phyloP scores from a whole-genome alignment of 352 stramenopile genomes.

The Globisporangium cylindrosporum region DNA sequence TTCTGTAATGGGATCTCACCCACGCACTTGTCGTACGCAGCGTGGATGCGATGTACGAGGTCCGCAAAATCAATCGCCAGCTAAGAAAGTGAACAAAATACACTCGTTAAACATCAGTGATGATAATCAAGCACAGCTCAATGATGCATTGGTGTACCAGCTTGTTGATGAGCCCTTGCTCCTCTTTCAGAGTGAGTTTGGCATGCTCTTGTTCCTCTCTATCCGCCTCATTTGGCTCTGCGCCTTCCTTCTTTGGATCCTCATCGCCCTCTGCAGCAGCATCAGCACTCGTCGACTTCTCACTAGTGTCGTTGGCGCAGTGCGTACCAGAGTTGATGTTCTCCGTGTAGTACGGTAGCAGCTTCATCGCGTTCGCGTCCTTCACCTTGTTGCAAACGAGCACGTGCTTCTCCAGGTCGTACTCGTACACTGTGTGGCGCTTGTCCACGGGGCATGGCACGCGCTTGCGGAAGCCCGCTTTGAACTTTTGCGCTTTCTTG shows the following conservation, averaged over 20 bases:
- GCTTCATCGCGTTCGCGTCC: constrained; percentile 51
- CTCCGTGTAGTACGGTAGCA: constrained; percentile 65
- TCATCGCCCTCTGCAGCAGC: constrained; percentile 8
- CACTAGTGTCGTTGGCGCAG: constrained; percentile 4
- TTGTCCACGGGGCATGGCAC: constrained; percentile 74
- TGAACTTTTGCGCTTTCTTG: constrained; percentile 71
- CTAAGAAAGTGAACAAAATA: constrained; percentile 10
- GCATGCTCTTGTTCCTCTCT: constrained; percentile 31
- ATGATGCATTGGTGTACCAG: constrained; percentile 28
- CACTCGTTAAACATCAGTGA: not conserved
- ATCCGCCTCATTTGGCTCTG: not conserved
- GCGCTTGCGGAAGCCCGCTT: constrained; percentile 41
- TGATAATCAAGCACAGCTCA: not conserved
- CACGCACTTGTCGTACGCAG: constrained; percentile 50
- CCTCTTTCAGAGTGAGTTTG: constrained; percentile 34
- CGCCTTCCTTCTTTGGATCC: not conserved
- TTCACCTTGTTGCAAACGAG: constrained; percentile 79
- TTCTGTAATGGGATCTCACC: constrained; percentile 60
- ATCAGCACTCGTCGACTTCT: too few species aligned
- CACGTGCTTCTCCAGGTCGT: constrained; percentile 77
- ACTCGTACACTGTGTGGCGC: constrained; percentile 75
- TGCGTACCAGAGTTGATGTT: constrained; percentile 80
- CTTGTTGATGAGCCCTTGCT: constrained; percentile 69
- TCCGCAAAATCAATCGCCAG: constrained; percentile 53
- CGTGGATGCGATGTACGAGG: constrained; percentile 44